Conservation (phyloP, 2,329 filamentous ascomycete species). For the Fusarium sterilihyphosum region DNA sequence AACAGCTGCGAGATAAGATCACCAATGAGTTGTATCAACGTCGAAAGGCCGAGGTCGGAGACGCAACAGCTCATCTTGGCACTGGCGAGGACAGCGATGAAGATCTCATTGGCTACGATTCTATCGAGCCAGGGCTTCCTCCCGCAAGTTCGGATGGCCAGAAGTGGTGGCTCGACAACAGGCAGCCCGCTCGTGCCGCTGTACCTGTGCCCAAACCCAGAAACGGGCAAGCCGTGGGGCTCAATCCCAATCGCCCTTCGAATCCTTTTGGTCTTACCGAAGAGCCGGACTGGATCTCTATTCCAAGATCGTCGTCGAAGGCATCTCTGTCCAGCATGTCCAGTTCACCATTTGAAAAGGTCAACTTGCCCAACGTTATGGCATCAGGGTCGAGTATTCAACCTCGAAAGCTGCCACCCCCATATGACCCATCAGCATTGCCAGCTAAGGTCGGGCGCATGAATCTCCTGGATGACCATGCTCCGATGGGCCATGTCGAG, state of each 20-base stretch:
- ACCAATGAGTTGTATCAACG: slow-evolving; percentile 79
- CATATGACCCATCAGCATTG: slow-evolving; percentile 58
- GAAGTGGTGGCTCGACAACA: slow-evolving; percentile 77
- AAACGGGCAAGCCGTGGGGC: slow-evolving; percentile 64
- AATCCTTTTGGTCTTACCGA: slow-evolving; percentile 83
- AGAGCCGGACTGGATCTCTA: slow-evolving; percentile 85
- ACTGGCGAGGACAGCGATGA: slow-evolving; percentile 71
- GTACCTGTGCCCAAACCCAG: slow-evolving; percentile 69
- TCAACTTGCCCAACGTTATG: slow-evolving; percentile 60
- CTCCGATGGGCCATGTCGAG: slow-evolving; percentile 37
- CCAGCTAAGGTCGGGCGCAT: slow-evolving; percentile 58
- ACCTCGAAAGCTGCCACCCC: slow-evolving; percentile 62
- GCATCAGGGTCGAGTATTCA: slow-evolving; percentile 56
- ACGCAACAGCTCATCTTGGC: slow-evolving; percentile 65
- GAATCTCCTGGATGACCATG: slow-evolving; percentile 54
- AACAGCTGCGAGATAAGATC: slow-evolving; percentile 75
- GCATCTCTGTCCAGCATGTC: slow-evolving; percentile 67
- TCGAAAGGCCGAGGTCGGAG: slow-evolving; percentile 72
- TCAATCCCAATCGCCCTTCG: slow-evolving; percentile 78
- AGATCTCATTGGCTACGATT: slow-evolving; percentile 82
- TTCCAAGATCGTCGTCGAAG: slow-evolving; percentile 64
- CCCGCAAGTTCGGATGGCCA: slow-evolving; percentile 74
- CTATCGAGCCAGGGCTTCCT: slow-evolving; percentile 80
- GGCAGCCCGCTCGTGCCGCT: slow-evolving; percentile 78
- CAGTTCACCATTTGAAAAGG: slow-evolving; percentile 68